A percentile compares a stretch with the other conserved stretches of the same genome.
Evolutionary conservation across 176 grass and related monocot species (phyloP).

Genomic region (Zoysia japonica): DNA sequence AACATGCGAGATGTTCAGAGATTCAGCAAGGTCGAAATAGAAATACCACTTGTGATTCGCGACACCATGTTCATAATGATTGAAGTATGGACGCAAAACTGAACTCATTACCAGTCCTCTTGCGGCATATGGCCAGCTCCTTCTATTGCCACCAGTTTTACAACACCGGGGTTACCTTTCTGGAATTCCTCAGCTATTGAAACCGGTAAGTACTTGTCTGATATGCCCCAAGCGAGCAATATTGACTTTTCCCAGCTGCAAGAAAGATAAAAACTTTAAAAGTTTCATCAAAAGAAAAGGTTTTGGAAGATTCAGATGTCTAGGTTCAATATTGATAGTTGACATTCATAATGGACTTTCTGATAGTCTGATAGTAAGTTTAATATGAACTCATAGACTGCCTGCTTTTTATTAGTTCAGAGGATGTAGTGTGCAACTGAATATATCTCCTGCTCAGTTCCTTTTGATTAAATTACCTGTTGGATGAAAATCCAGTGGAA

Average conservation of each 20-base stretch:
- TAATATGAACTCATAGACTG: background rate
- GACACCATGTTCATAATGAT: background rate
- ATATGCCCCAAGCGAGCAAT: constrained; percentile 84
- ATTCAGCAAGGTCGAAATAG: background rate
- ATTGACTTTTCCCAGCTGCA: constrained; percentile 84
- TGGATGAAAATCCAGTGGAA: constrained; percentile 76
- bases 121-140: constrained; percentile 96
- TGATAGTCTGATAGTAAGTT: background rate
- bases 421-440: background rate
- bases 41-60: background rate
- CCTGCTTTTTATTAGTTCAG: background rate
- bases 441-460: background rate
- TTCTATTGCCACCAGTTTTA: constrained; percentile 78
- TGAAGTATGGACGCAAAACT: background rate
- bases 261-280: background rate
- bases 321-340: background rate
- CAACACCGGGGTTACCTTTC: constrained; percentile 58
- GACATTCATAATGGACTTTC: constrained; percentile 19
- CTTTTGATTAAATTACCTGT: constrained; percentile 52
- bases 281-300: background rate
- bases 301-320: background rate
- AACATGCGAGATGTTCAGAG: constrained; percentile 11
- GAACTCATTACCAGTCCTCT: constrained; percentile 74
- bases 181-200: constrained; percentile 81
- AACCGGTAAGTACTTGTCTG: constrained; percentile 77